Conservation (phyloP, 2,329 filamentous ascomycete genomes). For the Ophioceras dolichostomum region DNA sequence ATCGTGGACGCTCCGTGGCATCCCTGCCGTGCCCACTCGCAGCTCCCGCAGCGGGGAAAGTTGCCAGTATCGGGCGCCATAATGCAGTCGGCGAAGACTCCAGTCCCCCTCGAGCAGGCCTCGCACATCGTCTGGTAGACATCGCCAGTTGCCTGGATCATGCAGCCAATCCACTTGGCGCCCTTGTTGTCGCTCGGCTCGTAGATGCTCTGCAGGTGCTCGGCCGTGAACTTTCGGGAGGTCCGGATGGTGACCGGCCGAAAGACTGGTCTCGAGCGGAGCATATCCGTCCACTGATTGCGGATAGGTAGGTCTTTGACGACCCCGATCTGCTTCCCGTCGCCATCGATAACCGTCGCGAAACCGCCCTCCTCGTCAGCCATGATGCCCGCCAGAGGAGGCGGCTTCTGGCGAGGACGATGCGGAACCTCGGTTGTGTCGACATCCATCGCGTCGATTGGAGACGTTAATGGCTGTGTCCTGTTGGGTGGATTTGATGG, state of each 20-base stretch:
- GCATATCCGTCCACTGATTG: constrained; percentile 25
- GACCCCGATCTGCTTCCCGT: constrained; percentile 24
- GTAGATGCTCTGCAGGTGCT: constrained; percentile 26
- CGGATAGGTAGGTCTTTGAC: constrained; percentile 22
- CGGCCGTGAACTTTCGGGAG: constrained; percentile 25
- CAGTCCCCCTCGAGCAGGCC: constrained; percentile 27
- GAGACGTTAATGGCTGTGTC: too few relatives aligned
- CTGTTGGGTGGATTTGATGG: too few relatives aligned
- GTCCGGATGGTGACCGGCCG: constrained; percentile 27
- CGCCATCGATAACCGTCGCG: constrained; percentile 22
- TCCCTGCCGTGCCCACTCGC: constrained; percentile 31
- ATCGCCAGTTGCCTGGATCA: constrained; percentile 36
- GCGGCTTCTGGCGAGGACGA: too few relatives aligned
- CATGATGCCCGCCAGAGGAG: too few relatives aligned
- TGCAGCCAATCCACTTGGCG: constrained; percentile 33
- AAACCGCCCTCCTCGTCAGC: too few relatives aligned
- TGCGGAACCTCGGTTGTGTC: too few relatives aligned
- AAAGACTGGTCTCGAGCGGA: constrained; percentile 23
- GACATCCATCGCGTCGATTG: too few relatives aligned
- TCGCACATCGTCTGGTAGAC: constrained; percentile 25
- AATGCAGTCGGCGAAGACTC: constrained; percentile 32
- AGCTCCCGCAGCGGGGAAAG: constrained; percentile 37
- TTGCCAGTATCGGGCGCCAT: constrained; percentile 23
- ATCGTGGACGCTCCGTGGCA: constrained; percentile 14
- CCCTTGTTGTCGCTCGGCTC: constrained; percentile 27